phyloP scores from a whole-genome alignment of 306 rosid species.

The Pyrus bretschneideri region DNA sequence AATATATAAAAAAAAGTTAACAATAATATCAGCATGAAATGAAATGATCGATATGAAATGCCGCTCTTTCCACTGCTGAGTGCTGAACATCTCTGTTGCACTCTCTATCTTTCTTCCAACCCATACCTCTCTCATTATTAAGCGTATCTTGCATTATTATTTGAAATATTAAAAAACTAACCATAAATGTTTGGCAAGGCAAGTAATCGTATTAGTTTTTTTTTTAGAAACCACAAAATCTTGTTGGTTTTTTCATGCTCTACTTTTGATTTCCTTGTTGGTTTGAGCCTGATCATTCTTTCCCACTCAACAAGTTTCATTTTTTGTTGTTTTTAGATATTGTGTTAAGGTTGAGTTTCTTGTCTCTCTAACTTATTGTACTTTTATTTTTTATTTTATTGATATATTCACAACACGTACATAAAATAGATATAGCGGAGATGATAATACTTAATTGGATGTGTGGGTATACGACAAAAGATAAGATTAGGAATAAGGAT shows the following conservation, averaged over 20 bases:
- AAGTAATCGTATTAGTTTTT: not conserved
- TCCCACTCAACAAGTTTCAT: not conserved
- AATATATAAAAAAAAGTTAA: not conserved
- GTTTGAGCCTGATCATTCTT: not conserved
- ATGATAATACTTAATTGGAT: too few species aligned
- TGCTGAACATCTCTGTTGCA: not conserved
- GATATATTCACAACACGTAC: too few species aligned
- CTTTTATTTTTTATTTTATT: too few species aligned
- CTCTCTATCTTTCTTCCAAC: not conserved
- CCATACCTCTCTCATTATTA: not conserved
- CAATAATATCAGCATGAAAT: not conserved
- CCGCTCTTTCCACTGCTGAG: not conserved
- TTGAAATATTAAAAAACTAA: not conserved
- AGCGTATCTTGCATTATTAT: not conserved
- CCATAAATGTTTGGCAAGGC: not conserved
- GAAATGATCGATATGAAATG: not conserved
- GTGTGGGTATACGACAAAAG: too few species aligned
- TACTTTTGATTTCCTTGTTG: not conserved
- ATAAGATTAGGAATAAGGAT: too few species aligned
- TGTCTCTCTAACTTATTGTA: too few species aligned
- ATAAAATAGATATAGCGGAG: too few species aligned
- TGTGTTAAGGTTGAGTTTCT: too few species aligned
- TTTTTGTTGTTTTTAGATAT: not conserved
- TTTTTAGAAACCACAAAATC: not conserved
- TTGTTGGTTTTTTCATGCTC: not conserved